phyloP scores from a whole-genome alignment of 2,329 filamentous ascomycete species.

The Incumbomyces lentus region DNA sequence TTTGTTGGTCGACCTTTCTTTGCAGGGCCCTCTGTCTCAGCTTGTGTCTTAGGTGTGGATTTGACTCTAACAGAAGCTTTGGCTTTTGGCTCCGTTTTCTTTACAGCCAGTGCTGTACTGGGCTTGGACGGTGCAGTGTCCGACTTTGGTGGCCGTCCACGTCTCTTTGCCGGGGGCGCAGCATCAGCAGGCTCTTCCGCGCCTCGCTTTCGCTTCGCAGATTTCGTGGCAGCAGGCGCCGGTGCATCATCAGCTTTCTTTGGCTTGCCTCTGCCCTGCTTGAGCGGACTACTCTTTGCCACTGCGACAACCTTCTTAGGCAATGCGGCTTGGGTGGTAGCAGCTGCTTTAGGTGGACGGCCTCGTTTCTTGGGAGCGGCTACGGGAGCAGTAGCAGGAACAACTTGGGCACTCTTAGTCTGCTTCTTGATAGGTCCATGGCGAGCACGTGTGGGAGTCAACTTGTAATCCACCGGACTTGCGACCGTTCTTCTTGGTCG shows the following conservation, averaged over 20 bases:
- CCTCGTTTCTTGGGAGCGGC: constrained; percentile 5
- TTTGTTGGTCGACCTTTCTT: neutral
- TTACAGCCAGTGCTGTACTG: neutral
- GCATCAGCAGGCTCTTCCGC: neutral
- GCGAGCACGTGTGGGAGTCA: neutral
- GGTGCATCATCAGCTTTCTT: constrained; percentile 2
- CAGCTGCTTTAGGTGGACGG: constrained; percentile 2
- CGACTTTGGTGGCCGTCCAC: neutral
- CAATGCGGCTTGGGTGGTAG: neutral
- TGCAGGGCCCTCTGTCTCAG: neutral
- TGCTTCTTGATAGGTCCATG: constrained; percentile 8
- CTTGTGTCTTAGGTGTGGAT: neutral
- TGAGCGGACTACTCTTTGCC: neutral
- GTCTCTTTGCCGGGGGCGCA: neutral
- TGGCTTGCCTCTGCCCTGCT: neutral
- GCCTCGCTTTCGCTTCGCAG: constrained; percentile 4
- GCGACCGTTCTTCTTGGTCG: constrained; percentile 15
- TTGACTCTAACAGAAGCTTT: neutral
- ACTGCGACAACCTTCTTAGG: neutral
- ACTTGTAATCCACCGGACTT: constrained; percentile 14
- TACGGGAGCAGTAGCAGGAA: neutral
- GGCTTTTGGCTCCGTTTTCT: neutral
- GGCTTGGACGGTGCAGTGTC: neutral
- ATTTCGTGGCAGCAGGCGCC: constrained; percentile 1
- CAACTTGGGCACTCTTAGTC: constrained; percentile 2